Evolutionary conservation across 441 rosid genomes (phyloP).

Genomic region (Brassica balearica): DNA sequence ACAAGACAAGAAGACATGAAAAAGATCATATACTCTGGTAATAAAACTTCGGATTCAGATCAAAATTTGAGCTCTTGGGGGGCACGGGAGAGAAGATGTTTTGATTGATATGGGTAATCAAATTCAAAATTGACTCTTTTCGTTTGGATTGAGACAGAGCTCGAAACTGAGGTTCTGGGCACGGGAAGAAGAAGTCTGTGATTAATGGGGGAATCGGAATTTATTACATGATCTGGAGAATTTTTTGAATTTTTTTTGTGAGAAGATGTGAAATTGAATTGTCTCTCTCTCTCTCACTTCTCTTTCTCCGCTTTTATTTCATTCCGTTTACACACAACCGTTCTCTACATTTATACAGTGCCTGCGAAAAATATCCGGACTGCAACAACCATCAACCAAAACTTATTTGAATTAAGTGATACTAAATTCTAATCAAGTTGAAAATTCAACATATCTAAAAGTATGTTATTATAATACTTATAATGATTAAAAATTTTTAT

Average conservation of each 20-base stretch:
- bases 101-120: constrained; percentile 44
- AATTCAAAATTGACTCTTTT: constrained; percentile 34
- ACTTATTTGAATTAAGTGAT: neutral
- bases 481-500: too few relatives aligned
- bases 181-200: constrained; percentile 45
- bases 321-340: constrained; percentile 40
- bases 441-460: neutral
- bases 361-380: neutral
- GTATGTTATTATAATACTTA: neutral
- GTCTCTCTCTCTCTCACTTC: constrained; percentile 27
- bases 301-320: constrained; percentile 32
- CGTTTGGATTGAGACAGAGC: constrained; percentile 14
- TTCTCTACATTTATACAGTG: constrained; percentile 33
- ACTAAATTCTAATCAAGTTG: neutral
- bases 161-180: constrained; percentile 49
- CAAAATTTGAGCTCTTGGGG: constrained; percentile 45
- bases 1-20: constrained; percentile 33
- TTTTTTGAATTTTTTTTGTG: constrained; percentile 30
- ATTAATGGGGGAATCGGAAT: constrained; percentile 46
- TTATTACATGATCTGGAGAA: constrained; percentile 41
- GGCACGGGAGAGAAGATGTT: constrained; percentile 49
- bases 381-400: neutral
- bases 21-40: constrained; percentile 28
- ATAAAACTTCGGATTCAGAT: constrained; percentile 24
- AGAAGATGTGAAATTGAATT: constrained; percentile 32